Conservation (phyloP, 257 asterid genomes). For the Solanum appendiculatum region DNA sequence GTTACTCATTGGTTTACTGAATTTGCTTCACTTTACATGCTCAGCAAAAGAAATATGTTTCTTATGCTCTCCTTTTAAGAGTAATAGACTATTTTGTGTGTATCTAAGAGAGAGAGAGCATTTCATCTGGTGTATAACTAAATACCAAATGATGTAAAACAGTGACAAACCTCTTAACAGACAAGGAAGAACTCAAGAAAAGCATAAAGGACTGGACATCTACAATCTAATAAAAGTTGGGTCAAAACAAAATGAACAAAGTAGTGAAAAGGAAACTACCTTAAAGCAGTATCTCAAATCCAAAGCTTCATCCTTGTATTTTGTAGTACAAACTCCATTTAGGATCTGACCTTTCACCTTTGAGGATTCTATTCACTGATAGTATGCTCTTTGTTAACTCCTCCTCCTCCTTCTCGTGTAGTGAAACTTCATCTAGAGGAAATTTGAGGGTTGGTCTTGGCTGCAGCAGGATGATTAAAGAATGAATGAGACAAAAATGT, state of each 20-base stretch:
- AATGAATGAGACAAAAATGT: background rate
- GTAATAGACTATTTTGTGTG: background rate
- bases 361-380: slow-evolving; percentile 52
- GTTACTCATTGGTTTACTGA: background rate
- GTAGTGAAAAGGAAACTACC: slow-evolving; percentile 30
- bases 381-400: slow-evolving; percentile 41
- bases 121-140: background rate
- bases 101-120: background rate
- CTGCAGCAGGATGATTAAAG: slow-evolving; percentile 23
- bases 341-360: slow-evolving; percentile 22
- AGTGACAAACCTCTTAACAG: background rate
- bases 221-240: background rate
- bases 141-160: background rate
- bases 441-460: slow-evolving; percentile 75
- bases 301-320: slow-evolving; percentile 52
- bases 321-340: slow-evolving; percentile 69
- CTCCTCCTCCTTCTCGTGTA: slow-evolving; percentile 63
- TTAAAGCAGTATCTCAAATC: slow-evolving; percentile 60
- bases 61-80: background rate
- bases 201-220: background rate
- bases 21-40: background rate
- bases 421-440: slow-evolving; percentile 72
- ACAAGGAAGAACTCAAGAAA: background rate
- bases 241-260: background rate
- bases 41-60: background rate